Conservation (phyloP, 257 asterid species). For the Solanum virginianum region DNA sequence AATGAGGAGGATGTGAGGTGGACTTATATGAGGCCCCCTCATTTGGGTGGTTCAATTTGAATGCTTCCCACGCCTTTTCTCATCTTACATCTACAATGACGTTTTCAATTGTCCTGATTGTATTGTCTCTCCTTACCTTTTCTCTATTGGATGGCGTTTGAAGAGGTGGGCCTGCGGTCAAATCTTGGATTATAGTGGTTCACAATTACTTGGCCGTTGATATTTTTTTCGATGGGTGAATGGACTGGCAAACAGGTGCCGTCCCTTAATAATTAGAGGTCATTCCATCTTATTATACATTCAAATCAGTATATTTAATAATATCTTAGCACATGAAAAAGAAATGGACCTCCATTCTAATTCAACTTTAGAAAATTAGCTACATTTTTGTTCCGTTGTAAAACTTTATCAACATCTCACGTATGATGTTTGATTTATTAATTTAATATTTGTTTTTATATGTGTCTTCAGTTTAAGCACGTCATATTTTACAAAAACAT, state of each 20-base stretch:
- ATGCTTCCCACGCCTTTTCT: not conserved
- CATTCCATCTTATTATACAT: not conserved
- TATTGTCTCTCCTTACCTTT: not conserved
- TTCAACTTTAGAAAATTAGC: too few relatives aligned
- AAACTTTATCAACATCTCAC: too few relatives aligned
- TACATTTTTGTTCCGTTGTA: too few relatives aligned
- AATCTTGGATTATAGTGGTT: not conserved
- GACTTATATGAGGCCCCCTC: not conserved
- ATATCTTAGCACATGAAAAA: too few relatives aligned
- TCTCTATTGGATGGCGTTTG: not conserved
- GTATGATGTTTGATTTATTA: too few relatives aligned
- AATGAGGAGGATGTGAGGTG: not conserved
- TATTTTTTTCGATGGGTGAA: not conserved
- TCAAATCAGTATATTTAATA: too few relatives aligned
- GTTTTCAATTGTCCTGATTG: conserved; percentile 19
- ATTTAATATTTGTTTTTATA: too few relatives aligned
- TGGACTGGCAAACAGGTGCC: not conserved
- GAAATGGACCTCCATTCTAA: too few relatives aligned
- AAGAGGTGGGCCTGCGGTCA: not conserved
- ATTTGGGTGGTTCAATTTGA: conserved; percentile 13
- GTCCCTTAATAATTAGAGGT: not conserved
- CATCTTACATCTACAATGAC: not conserved
- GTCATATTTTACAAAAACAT: not conserved
- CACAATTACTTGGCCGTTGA: not conserved
- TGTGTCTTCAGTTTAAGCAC: not conserved